These are phyloP conservation scores for Phellinidium pouzarii DNA, from an alignment of 1,284 basidiomycete genomes.

Conservation along the genomic window DNA sequence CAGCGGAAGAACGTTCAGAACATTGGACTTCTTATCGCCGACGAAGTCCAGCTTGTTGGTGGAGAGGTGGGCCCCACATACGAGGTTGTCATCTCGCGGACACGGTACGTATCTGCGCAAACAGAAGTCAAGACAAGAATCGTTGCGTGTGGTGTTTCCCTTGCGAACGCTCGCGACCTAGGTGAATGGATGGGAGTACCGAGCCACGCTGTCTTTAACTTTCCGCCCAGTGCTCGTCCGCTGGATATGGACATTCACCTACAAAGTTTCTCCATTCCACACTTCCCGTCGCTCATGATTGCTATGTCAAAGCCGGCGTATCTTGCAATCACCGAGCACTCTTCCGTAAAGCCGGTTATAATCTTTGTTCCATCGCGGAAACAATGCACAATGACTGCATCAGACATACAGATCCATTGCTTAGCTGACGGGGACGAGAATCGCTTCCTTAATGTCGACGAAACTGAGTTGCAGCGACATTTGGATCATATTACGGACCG, in stretches of 20 bases:
- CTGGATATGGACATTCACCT: conserved; percentile 97
- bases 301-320: conserved; percentile 99
- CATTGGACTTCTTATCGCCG: conserved; percentile 88
- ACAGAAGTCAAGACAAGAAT: conserved; percentile 88
- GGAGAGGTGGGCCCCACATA: conserved; percentile 93
- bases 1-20: conserved; percentile 95
- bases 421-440: conserved; percentile 81
- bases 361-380: conserved; percentile 91
- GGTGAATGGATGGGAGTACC: conserved; percentile 98
- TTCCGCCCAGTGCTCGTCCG: conserved; percentile 91
- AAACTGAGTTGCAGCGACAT: conserved; percentile 80
- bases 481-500: conserved; percentile 80
- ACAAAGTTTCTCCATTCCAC: conserved; percentile 92
- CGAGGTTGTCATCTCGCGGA: conserved; percentile 91
- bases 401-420: conserved; percentile 88
- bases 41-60: conserved; percentile 92
- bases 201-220: conserved; percentile 94
- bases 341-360: conserved; percentile 82
- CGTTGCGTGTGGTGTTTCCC: conserved; percentile 88
- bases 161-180: conserved; percentile 94
- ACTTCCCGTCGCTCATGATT: conserved; percentile 98
- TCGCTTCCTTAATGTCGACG: conserved; percentile 88
- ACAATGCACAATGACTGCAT: conserved; percentile 89
- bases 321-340: conserved; percentile 87
- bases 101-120: conserved; percentile 94